Conservation (phyloP, 2,329 filamentous ascomycete species). For the Fusarium setosum region DNA sequence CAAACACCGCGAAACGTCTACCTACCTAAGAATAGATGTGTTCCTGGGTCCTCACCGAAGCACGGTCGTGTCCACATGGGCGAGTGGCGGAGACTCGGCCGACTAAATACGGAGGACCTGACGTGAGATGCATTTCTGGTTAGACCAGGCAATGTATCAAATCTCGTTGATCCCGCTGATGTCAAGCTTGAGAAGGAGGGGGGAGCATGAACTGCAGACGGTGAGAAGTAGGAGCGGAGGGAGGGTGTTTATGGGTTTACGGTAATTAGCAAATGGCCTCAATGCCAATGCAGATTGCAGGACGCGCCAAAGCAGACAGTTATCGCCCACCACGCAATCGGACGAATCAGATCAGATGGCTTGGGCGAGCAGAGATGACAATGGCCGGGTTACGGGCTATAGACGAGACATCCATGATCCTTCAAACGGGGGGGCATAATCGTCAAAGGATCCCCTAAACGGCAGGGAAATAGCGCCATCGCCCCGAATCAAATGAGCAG, state of each 20-base stretch:
- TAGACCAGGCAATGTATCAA: not conserved
- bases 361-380: slow-evolving; percentile 13
- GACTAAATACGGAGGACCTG: not conserved
- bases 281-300: slow-evolving; percentile 19
- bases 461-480: slow-evolving; percentile 15
- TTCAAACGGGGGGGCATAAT: slow-evolving; percentile 3
- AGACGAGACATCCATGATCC: slow-evolving; percentile 30
- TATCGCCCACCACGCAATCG: not conserved
- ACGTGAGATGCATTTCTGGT: slow-evolving; percentile 1
- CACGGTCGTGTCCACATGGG: not conserved
- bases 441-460: slow-evolving; percentile 9
- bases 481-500: not conserved
- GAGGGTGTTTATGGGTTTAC: not conserved
- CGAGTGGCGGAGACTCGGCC: not conserved
- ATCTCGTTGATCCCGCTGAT: too few relatives aligned
- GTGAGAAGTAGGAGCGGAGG: not conserved
- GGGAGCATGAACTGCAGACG: not conserved
- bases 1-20: not conserved
- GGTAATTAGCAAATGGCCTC: not conserved
- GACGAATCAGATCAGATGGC: slow-evolving; percentile 11
- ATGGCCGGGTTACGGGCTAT: slow-evolving; percentile 3
- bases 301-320: slow-evolving; percentile 7
- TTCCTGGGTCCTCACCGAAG: not conserved
- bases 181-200: not conserved
- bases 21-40: not conserved